A percentile compares a stretch with the other conserved stretches of the same genome.
phyloP scores from a whole-genome alignment of 2,329 filamentous ascomycete species.

The Peltaster fructicola region DNA sequence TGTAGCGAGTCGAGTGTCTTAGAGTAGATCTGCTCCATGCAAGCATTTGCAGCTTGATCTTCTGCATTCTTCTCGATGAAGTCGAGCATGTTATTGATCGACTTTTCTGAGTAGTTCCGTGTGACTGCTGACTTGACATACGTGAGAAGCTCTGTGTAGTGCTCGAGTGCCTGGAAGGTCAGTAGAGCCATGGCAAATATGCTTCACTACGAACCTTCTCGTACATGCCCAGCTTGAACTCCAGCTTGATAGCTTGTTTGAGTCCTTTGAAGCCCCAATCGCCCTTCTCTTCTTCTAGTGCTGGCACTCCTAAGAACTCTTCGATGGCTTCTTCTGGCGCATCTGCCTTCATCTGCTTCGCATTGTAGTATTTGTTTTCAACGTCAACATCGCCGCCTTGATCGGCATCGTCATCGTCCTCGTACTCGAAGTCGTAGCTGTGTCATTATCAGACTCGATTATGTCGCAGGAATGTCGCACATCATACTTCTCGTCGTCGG shows the following conservation, averaged over 20 bases:
- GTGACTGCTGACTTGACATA: conserved; percentile 96
- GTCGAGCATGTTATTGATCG: conserved; percentile 98
- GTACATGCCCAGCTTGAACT: conserved; percentile 83
- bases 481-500: conserved; percentile 62
- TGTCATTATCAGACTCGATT: conserved; percentile 11
- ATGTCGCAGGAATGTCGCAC: conserved; percentile 8
- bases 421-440: conserved; percentile 93
- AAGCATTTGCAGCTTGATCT: conserved; percentile 51
- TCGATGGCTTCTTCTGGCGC: conserved; percentile 77
- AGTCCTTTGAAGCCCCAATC: conserved; percentile 98
- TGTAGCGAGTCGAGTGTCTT: conserved; percentile 88
- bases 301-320: conserved; percentile 79
- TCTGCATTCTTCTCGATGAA: conserved; percentile 83
- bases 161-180: conserved; percentile 54
- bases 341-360: conserved; percentile 82
- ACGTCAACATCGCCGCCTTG: conserved; percentile 81
- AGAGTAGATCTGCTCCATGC: conserved; percentile 91
- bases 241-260: conserved; percentile 95
- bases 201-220: conserved; percentile 41
- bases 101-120: conserved; percentile 96
- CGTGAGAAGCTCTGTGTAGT: conserved; percentile 87
- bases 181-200: conserved; percentile 7
- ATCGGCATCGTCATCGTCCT: conserved; percentile 81
- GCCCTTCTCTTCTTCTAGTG: conserved; percentile 74
- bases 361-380: conserved; percentile 99